Conservation (phyloP, 371 early-diverging fungal species). For the Catenaria anguillulae region DNA sequence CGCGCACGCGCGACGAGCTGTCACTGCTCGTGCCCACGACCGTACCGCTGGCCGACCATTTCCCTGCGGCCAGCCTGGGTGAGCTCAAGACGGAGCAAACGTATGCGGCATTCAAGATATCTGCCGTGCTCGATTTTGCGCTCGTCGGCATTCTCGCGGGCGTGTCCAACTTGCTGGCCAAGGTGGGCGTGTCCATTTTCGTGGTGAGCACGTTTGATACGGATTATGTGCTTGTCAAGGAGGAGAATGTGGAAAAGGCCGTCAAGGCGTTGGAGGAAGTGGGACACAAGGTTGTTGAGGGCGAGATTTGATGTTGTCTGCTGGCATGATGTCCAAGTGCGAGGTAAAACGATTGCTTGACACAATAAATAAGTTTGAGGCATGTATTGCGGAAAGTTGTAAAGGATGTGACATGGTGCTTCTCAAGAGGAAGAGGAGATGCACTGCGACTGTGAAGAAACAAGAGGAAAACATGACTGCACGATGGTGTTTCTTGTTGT, state of each 20-base stretch:
- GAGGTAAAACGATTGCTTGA: too few relatives aligned
- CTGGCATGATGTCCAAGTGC: too few relatives aligned
- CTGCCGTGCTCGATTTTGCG: conserved; percentile 52
- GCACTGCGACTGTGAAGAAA: too few relatives aligned
- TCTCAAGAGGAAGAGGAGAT: too few relatives aligned
- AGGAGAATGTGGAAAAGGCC: background rate
- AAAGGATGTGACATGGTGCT: too few relatives aligned
- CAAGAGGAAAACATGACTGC: too few relatives aligned
- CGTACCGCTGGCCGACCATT: conserved; percentile 10
- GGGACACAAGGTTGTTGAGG: background rate
- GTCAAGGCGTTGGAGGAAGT: background rate
- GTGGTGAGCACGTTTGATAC: conserved; percentile 62
- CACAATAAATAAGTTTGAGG: too few relatives aligned
- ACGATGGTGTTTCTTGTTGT: too few relatives aligned
- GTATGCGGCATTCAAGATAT: conserved; percentile 48
- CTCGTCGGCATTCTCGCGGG: conserved; percentile 54
- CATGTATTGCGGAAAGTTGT: too few relatives aligned
- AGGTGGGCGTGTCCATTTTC: conserved; percentile 46
- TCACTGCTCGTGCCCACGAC: conserved; percentile 36
- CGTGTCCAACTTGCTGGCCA: conserved; percentile 39
- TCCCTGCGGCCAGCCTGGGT: background rate
- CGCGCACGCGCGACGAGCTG: conserved; percentile 37
- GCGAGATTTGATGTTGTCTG: too few relatives aligned
- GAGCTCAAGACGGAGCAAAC: conserved; percentile 33
- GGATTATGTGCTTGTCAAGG: conserved; percentile 48